Base-by-base conservation (phyloP, 2,329 filamentous ascomycete species). In the Phialophora chinensis region DNA sequence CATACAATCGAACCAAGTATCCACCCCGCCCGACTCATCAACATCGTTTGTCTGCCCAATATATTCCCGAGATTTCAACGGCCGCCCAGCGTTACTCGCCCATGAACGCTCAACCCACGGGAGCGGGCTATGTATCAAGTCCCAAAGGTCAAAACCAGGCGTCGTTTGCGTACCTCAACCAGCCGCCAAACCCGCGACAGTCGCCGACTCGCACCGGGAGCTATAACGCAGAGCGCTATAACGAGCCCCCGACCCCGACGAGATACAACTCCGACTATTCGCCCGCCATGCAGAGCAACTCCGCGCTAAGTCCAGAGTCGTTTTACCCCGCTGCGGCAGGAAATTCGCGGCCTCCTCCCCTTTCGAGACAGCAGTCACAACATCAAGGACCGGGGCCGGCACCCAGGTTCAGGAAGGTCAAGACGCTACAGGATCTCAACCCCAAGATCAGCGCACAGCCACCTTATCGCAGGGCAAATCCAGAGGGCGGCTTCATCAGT, bases 401-500 rank as follows among this genome's bases (percentile, higher is more conserved):
- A 59, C 95, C 94, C 53, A 92, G 95, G 77, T 97, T 98, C 77
- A 89, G 88, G 75, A 93, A 91, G 77, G 84, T 96, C 73, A 85
- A 89, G 68, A 87, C 87, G 29, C 81, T 88, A 29, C 83, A 87
- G 62, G 93, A 98, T 66, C 80, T 99, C 73, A 87, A 90, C 68
- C 92, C 93, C 52, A 91, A 90, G 76, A 88, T 95, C 77, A 97
- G 94, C 78, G 76, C 87, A 23, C 95, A 99, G 77, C 95, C 95
- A 62, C 87, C 92, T 1, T 98, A 96, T 77, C 88, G 95, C 73
- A 88, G 95, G 79, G 95, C 95, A 63, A 96, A 97, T 74, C 95
- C 95, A 1, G 95, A 99, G 77, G 95, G 95, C 61, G 95, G 95
- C 57, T 99, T 99, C 77, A 97, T 99, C 77, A 98, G 95, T 78